These are phyloP conservation scores for Trapa bicornis DNA, from an alignment of 345 rosid genomes.

Conservation along the genomic window DNA sequence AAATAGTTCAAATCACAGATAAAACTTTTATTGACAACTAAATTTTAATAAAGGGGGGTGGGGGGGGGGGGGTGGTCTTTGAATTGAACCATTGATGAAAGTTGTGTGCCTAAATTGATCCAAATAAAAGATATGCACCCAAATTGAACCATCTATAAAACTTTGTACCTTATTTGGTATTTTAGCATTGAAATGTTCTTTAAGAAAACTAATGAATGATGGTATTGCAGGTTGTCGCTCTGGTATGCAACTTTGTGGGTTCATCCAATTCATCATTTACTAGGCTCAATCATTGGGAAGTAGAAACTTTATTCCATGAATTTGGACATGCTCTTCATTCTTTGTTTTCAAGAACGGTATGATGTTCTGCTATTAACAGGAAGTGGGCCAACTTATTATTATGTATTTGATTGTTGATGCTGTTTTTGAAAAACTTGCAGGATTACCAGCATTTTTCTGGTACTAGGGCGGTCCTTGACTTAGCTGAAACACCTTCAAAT, in stretches of 20 bases:
- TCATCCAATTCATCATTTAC: constrained; percentile 41
- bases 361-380: constrained; percentile 6
- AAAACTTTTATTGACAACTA: too few species aligned
- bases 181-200: background rate
- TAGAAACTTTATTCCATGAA: constrained; percentile 92
- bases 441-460: constrained; percentile 95
- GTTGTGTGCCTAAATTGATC: too few species aligned
- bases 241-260: constrained; percentile 71
- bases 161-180: background rate
- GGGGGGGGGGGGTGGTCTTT: too few species aligned
- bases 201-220: constrained; percentile 9
- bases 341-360: constrained; percentile 85
- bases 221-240: constrained; percentile 66
- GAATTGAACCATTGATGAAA: too few species aligned
- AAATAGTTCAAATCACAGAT: too few species aligned
- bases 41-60: too few species aligned
- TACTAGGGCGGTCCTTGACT: constrained; percentile 83
- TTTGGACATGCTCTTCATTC: constrained; percentile 96
- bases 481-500: constrained; percentile 91
- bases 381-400: background rate
- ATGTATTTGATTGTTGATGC: background rate
- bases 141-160: too few species aligned
- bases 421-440: constrained; percentile 26
- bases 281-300: constrained; percentile 74
- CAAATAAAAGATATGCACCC: too few species aligned